A percentile compares a stretch with the other conserved stretches of the same genome.
Evolutionary conservation across 1,139 yeast species (phyloP).

Genomic region (Saccharomyces hybrid): DNA sequence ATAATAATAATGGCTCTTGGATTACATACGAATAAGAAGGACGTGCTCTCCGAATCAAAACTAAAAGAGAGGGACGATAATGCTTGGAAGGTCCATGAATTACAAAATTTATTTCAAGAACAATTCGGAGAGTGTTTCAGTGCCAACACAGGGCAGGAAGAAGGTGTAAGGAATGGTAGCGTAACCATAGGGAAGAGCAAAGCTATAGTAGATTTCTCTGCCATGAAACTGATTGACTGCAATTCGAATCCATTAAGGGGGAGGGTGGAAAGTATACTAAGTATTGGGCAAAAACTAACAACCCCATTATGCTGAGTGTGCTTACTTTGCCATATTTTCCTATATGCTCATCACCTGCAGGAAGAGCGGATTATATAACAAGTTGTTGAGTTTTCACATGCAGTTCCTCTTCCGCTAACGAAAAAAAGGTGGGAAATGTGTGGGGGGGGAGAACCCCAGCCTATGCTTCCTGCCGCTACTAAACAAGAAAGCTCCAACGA

Average conservation of each 20-base stretch:
- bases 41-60: not conserved
- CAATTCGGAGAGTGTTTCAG: conserved; percentile 81
- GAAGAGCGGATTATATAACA: not conserved
- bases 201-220: conserved; percentile 61
- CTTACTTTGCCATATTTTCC: not conserved
- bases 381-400: not conserved
- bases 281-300: conserved; percentile 69
- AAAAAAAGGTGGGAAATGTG: not conserved
- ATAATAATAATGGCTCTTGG: not conserved
- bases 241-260: conserved; percentile 69
- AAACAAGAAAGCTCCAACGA: too few species aligned
- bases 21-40: not conserved
- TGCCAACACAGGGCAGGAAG: conserved; percentile 31
- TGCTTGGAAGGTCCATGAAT: conserved; percentile 52
- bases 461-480: too few species aligned
- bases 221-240: conserved; percentile 59
- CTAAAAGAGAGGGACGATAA: not conserved
- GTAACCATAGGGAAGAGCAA: conserved; percentile 61
- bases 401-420: not conserved
- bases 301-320: conserved; percentile 53
- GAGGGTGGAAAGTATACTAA: conserved; percentile 73
- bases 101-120: conserved; percentile 58
- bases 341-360: not conserved
- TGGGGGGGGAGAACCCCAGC: not conserved
- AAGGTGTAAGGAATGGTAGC: not conserved